Evolutionary conservation across 2,329 filamentous ascomycete genomes (phyloP).

Genomic region (Scortechinia acanthostroma): DNA sequence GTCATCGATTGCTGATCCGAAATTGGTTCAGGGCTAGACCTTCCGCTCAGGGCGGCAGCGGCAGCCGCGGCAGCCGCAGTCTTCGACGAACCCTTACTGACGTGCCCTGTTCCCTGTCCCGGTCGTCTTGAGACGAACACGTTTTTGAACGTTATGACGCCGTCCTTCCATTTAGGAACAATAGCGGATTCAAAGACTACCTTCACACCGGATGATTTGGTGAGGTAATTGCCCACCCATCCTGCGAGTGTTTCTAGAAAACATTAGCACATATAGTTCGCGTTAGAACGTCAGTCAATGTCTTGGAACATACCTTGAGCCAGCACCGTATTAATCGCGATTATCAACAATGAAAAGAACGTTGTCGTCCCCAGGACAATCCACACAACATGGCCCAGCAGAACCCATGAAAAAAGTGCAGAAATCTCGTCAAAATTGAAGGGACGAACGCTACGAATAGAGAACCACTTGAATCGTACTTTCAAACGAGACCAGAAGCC

Average conservation of each 20-base stretch:
- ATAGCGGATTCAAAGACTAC: constrained; percentile 97
- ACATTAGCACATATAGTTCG: constrained; percentile 8
- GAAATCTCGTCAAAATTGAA: constrained; percentile 95
- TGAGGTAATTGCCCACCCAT: constrained; percentile 92
- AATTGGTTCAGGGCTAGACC: neutral
- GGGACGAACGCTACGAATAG: constrained; percentile 84
- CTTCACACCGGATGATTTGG: constrained; percentile 83
- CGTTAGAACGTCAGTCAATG: neutral
- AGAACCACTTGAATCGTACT: constrained; percentile 95
- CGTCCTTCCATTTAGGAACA: constrained; percentile 89
- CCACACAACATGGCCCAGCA: constrained; percentile 90
- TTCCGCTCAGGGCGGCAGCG: constrained; percentile 31
- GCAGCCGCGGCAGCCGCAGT: constrained; percentile 81
- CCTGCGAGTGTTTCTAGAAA: constrained; percentile 75
- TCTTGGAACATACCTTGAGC: constrained; percentile 63
- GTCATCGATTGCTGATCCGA: neutral
- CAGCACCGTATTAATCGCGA: constrained; percentile 90
- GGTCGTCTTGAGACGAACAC: constrained; percentile 91
- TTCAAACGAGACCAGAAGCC: constrained; percentile 87
- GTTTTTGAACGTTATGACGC: constrained; percentile 92
- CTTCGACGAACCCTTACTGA: constrained; percentile 84
- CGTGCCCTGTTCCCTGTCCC: constrained; percentile 72
- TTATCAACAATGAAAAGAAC: constrained; percentile 85
- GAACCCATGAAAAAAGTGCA: constrained; percentile 80
- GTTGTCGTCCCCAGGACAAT: constrained; percentile 94